Evolutionary conservation across 495 filamentous ascomycete genomes (phyloP).

Genomic region (Cladorrhinum samala): DNA sequence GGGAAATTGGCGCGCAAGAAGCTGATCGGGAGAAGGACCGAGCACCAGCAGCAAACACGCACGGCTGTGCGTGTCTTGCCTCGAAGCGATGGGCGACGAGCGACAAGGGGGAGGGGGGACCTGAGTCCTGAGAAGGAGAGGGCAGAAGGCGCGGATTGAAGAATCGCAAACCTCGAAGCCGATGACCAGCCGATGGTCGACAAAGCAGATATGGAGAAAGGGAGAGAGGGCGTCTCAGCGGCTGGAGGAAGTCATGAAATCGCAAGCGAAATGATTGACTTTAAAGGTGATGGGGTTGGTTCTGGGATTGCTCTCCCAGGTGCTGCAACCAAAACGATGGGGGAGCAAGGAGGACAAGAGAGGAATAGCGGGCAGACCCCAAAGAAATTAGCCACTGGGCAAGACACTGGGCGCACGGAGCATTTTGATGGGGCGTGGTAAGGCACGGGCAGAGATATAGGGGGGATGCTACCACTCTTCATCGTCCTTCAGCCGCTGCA

Average conservation of each 20-base stretch:
- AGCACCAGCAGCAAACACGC: slow-evolving; percentile 6
- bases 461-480: slow-evolving; percentile 15
- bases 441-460: background rate
- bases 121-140: slow-evolving; percentile 13
- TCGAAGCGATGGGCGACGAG: slow-evolving; percentile 10
- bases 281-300: slow-evolving; percentile 34
- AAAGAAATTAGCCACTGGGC: slow-evolving; percentile 33
- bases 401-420: slow-evolving; percentile 13
- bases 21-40: slow-evolving; percentile 19
- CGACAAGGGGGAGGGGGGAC: slow-evolving; percentile 5
- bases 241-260: slow-evolving; percentile 34
- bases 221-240: slow-evolving; percentile 27
- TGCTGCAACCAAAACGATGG: slow-evolving; percentile 25
- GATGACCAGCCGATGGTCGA: slow-evolving; percentile 25
- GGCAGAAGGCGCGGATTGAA: slow-evolving; percentile 17
- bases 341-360: slow-evolving; percentile 24
- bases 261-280: slow-evolving; percentile 47
- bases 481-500: slow-evolving; percentile 12
- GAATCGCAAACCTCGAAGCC: slow-evolving; percentile 10
- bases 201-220: slow-evolving; percentile 19
- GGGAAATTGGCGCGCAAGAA: slow-evolving; percentile 27
- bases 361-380: slow-evolving; percentile 27
- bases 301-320: slow-evolving; percentile 30
- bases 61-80: slow-evolving; percentile 19
- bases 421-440: slow-evolving; percentile 15